Percentiles rank a stretch among this genome's conserved stretches.
Evolutionary conservation across 805 yeast species (phyloP).

Genomic region (Zygotorulaspora florentina): DNA sequence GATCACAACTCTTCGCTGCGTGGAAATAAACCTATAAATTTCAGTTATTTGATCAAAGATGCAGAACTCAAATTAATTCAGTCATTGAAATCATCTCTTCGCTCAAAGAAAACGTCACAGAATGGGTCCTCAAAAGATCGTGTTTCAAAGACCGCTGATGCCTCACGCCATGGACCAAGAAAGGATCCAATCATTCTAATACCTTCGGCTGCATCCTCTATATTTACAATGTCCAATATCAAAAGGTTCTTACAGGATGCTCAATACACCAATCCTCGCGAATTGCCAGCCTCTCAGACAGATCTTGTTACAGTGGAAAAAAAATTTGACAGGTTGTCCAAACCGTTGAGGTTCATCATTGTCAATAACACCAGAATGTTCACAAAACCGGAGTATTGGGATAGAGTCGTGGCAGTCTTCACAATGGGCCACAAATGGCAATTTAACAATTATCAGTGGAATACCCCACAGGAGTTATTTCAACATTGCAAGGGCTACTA

Average conservation of each 20-base stretch:
- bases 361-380: slow-evolving; percentile 85
- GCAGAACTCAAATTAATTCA: slow-evolving; percentile 55
- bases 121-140: slow-evolving; percentile 19
- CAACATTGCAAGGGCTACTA: slow-evolving; percentile 81
- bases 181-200: slow-evolving; percentile 69
- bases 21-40: slow-evolving; percentile 64
- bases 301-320: slow-evolving; percentile 33
- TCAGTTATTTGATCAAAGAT: slow-evolving; percentile 63
- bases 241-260: slow-evolving; percentile 73
- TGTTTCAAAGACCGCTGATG: slow-evolving; percentile 17
- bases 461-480: slow-evolving; percentile 73
- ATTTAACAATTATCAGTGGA: slow-evolving; percentile 79
- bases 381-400: slow-evolving; percentile 96
- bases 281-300: slow-evolving; percentile 32
- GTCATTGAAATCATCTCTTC: slow-evolving; percentile 41
- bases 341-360: slow-evolving; percentile 45
- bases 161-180: slow-evolving; percentile 17
- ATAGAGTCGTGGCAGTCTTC: slow-evolving; percentile 89
- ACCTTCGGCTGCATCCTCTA: slow-evolving; percentile 76
- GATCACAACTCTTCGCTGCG: slow-evolving; percentile 60
- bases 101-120: slow-evolving; percentile 21
- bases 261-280: slow-evolving; percentile 50
- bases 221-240: slow-evolving; percentile 60
- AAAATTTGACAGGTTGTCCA: slow-evolving; percentile 30
- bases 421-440: slow-evolving; percentile 99